Conservation (phyloP, 78 protist genomes). For the Pelomyxa schiedti region DNA sequence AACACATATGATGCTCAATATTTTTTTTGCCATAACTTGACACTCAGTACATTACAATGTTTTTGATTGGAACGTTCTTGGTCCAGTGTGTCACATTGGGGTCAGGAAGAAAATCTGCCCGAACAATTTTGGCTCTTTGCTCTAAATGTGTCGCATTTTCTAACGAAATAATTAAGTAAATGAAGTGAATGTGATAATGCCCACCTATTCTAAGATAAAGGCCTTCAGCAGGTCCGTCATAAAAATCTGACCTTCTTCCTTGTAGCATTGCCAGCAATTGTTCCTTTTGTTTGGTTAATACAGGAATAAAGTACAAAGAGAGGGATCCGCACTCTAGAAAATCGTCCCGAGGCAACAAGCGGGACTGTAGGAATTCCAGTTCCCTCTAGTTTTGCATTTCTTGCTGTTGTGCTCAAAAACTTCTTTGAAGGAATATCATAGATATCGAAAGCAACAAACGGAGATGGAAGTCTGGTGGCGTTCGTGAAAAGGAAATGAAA, state of each 20-base stretch:
- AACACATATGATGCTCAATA: no score
- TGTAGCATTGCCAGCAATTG: background rate
- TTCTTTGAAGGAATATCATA: background rate
- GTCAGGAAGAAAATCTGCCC: no score
- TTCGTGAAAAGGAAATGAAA: background rate
- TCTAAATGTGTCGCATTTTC: no score
- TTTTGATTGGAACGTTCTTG: no score
- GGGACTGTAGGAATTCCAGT: background rate
- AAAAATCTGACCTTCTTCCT: background rate
- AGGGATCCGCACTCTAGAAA: background rate
- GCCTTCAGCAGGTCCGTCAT: conserved; percentile 2
- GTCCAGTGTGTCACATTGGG: no score
- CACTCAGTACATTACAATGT: no score
- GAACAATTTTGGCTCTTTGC: no score
- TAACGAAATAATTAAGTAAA: no score
- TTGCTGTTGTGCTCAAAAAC: background rate
- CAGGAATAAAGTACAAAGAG: background rate
- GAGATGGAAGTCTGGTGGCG: conserved; percentile 1
- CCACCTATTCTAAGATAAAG: background rate
- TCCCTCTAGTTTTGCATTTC: background rate
- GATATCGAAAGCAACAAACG: conserved; percentile 30
- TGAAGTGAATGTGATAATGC: no score
- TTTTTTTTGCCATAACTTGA: no score
- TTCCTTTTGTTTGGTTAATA: background rate
- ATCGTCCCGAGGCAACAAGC: background rate